These are phyloP conservation scores for Jackrogersella minutella DNA, from an alignment of 495 filamentous ascomycete species.

Conservation along the genomic window DNA sequence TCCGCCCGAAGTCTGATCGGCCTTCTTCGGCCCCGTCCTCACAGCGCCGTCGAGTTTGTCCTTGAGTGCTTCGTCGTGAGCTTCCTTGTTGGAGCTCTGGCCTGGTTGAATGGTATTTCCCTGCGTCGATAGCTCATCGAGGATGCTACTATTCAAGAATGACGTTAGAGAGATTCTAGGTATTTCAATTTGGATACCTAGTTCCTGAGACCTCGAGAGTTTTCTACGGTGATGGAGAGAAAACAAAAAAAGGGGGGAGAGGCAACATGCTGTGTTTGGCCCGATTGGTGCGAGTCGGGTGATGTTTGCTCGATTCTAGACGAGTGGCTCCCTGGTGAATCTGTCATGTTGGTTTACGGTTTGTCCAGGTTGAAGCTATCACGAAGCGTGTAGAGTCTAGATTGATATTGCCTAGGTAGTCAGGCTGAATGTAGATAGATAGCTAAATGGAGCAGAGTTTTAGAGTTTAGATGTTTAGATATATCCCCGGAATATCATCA, in stretches of 20 bases:
- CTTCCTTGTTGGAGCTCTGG: conserved; percentile 23
- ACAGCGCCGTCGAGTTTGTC: conserved; percentile 43
- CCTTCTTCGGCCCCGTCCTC: conserved; percentile 35
- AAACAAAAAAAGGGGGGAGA: not conserved
- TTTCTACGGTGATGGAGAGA: not conserved
- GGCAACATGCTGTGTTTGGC: conserved; percentile 35
- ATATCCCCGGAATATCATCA: too few species aligned
- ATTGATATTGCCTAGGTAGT: too few species aligned
- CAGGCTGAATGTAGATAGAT: not conserved
- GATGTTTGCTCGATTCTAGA: conserved; percentile 33
- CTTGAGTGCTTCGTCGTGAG: conserved; percentile 35
- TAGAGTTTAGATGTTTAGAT: not conserved
- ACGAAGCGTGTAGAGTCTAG: not conserved
- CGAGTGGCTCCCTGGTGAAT: conserved; percentile 31
- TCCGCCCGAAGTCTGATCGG: conserved; percentile 35
- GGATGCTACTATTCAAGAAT: conserved; percentile 39
- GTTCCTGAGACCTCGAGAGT: too few species aligned
- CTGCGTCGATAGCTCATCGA: conserved; percentile 29
- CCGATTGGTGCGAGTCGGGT: conserved; percentile 29
- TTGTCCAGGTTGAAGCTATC: not conserved
- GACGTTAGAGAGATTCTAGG: too few species aligned
- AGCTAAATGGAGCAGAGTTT: not conserved
- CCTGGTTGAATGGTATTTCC: conserved; percentile 29
- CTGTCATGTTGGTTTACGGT: conserved; percentile 31
- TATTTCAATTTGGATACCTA: not conserved